Evolutionary conservation across 768 basidiomycete species (phyloP).

Genomic region (Galerina sulciceps): DNA sequence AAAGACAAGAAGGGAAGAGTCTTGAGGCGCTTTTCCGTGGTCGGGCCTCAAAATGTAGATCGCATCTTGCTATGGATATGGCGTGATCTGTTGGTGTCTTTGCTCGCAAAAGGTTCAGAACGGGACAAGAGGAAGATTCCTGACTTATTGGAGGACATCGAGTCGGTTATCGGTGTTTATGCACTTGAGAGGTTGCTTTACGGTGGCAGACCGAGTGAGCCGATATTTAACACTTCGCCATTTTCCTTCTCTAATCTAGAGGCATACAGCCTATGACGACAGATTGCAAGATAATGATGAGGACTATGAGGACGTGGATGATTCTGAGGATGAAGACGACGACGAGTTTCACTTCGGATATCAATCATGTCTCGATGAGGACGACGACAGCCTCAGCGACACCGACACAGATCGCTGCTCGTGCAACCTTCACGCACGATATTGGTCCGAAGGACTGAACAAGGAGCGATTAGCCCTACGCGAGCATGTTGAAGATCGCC

Average conservation of each 20-base stretch:
- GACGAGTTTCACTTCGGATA: constrained; percentile 25
- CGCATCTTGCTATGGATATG: constrained; percentile 64
- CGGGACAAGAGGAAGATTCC: constrained; percentile 40
- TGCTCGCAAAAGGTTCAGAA: constrained; percentile 45
- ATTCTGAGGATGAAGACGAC: constrained; percentile 36
- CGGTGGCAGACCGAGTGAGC: constrained; percentile 59
- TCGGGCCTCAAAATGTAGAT: constrained; percentile 46
- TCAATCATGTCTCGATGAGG: constrained; percentile 27
- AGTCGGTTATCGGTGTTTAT: constrained; percentile 50
- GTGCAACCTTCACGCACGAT: constrained; percentile 43
- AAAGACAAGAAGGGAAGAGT: constrained; percentile 43
- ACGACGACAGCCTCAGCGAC: constrained; percentile 35
- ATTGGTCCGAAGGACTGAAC: constrained; percentile 54
- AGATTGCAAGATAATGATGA: constrained; percentile 28
- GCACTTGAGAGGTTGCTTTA: constrained; percentile 55
- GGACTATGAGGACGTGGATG: constrained; percentile 29
- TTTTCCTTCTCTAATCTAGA: constrained; percentile 6
- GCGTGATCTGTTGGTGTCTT: constrained; percentile 67
- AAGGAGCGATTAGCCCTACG: constrained; percentile 45
- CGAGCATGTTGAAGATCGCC: constrained; percentile 45
- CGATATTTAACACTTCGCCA: not conserved
- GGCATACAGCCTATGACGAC: constrained; percentile 31
- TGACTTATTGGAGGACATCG: constrained; percentile 65
- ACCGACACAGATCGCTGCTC: constrained; percentile 24
- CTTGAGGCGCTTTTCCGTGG: constrained; percentile 52